Evolutionary conservation across 2,329 filamentous ascomycete genomes (phyloP), one percentile per base, ranked within the genome.

Genomic region (Cordyceps tenuipes): DNA sequence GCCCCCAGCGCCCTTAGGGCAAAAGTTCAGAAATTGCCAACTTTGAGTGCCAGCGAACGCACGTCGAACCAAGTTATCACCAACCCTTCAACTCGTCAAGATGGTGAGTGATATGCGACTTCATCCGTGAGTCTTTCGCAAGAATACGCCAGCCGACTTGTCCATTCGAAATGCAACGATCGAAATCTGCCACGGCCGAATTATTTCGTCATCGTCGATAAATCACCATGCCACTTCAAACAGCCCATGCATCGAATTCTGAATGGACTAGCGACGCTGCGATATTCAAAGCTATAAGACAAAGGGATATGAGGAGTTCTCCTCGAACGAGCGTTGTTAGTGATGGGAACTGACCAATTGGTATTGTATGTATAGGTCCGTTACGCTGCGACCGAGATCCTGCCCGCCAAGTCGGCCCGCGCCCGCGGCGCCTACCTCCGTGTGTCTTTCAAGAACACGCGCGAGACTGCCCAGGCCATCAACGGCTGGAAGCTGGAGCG

Each of bases 371-470:
- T 53, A 54, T 74, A 95, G 91, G 91, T 96, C 84, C 91, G 92
- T 81, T 97, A 97, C 91, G 91, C 91, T 80, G 89, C 89, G 77
- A 90, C 87, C 75, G 85, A 91, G 77, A 93, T 95, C 77, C 83
- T 88, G 73, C 81, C 87, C 79, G 84, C 87, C 72, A 97, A 96
- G 86, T 96, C 90, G 82, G 94, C 94, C 80, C 91, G 93, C 83
- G 89, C 93, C 76, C 92, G 94, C 81, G 94, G 95, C 80, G 91
- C 92, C 78, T 99, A 97, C 86, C 90, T 99, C 73, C 91, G 94
- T 77, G 93, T 97, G 72, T 96, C 90, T 72, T 99, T 97, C 90
- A 99, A 99, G 89, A 99, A 99, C 88, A 99, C 94, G 77, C 91
- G 94, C 76, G 95, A 99, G 85, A 97, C 93, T 70, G 94, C 95